These are phyloP conservation scores for Fusarium verticillioides DNA, from an alignment of 2,329 filamentous ascomycete species.

Conservation along the genomic window DNA sequence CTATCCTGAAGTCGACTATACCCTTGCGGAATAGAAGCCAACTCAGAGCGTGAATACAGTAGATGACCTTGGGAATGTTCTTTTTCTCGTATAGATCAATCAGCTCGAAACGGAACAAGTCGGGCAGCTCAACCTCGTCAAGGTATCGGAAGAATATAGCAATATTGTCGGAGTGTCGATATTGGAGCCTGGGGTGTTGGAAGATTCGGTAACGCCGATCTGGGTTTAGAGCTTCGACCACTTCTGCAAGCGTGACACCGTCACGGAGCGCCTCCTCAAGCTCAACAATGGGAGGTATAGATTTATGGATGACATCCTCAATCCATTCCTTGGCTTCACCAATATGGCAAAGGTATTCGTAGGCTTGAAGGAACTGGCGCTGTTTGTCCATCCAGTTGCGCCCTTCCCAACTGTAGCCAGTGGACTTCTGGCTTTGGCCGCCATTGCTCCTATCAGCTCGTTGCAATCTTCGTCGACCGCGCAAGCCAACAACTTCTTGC, in stretches of 20 bases:
- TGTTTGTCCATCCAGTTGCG: slow-evolving; percentile 99
- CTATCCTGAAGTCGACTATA: slow-evolving; percentile 94
- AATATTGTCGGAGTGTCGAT: slow-evolving; percentile 97
- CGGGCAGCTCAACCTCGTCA: slow-evolving; percentile 89
- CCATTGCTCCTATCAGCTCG: slow-evolving; percentile 68
- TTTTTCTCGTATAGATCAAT: slow-evolving; percentile 99
- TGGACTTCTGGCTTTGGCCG: slow-evolving; percentile 58
- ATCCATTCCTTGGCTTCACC: slow-evolving; percentile 99
- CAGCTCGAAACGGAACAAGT: slow-evolving; percentile 95
- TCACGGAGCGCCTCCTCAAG: slow-evolving; percentile 92
- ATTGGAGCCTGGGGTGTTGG: slow-evolving; percentile 85
- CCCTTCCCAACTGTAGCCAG: slow-evolving; percentile 77
- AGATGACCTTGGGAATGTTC: slow-evolving; percentile 98
- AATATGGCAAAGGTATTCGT: slow-evolving; percentile 98
- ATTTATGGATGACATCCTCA: slow-evolving; percentile 84
- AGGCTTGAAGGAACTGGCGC: slow-evolving; percentile 93
- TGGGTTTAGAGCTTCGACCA: slow-evolving; percentile 89
- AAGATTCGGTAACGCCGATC: slow-evolving; percentile 84
- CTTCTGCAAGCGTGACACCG: slow-evolving; percentile 92
- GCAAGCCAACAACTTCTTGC: slow-evolving; percentile 88
- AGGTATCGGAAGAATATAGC: slow-evolving; percentile 95
- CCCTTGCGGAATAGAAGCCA: slow-evolving; percentile 97
- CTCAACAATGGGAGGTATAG: slow-evolving; percentile 91
- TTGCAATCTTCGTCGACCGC: slow-evolving; percentile 85
- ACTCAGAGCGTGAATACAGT: slow-evolving; percentile 96